Evolutionary conservation across 176 grass and related monocot species (phyloP), one percentile per base, ranked within the genome.

Genomic region (Raddia guianensis): DNA sequence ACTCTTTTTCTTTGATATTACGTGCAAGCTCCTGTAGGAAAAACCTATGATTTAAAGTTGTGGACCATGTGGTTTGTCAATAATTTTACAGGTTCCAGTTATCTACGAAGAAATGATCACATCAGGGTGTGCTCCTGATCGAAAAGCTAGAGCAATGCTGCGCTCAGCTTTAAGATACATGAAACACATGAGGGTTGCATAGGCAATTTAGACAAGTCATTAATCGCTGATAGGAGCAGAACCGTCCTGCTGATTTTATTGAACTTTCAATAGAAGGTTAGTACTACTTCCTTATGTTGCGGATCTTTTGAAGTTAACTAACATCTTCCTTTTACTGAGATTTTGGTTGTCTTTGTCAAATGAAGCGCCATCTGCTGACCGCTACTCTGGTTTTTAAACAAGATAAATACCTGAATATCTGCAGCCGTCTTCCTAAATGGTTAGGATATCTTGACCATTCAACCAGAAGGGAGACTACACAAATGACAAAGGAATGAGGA

Each of bases 71-170:
- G 75, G 8, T 74, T 69, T 52, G 8, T 19, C 7, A 13, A 70
- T 71, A 52, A 50, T 85, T 80, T 51, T 50, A 70, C 83, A 97
- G 91, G 95, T 98, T 87, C 92, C 95, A 63, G 78, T 85, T 87
- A 87, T 98, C 48, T 98, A 92, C 66, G 92, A 94, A 92, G 92
- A 98, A 93, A 98, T 98, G 90, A 89, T 98, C 81, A 92, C 90
- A 68, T 92, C 86, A 76, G 95, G 95, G 74, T 98, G 91, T 72
- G 48, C 82, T 81, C 95, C 95, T 56, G 95, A 98, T 91, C 91
- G 83, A 70, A 98, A 98, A 92, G 92, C 95, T 80, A 92, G 88
- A 91, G 92, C 90, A 73, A 94, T 94, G 90, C 66, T 98, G 76
- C 95, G 95, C 7, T 98, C 95, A 71, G 95, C 92, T 86, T 86